These are phyloP conservation scores for Trametes cingulata DNA, from an alignment of 768 basidiomycete species.

Conservation along the genomic window DNA sequence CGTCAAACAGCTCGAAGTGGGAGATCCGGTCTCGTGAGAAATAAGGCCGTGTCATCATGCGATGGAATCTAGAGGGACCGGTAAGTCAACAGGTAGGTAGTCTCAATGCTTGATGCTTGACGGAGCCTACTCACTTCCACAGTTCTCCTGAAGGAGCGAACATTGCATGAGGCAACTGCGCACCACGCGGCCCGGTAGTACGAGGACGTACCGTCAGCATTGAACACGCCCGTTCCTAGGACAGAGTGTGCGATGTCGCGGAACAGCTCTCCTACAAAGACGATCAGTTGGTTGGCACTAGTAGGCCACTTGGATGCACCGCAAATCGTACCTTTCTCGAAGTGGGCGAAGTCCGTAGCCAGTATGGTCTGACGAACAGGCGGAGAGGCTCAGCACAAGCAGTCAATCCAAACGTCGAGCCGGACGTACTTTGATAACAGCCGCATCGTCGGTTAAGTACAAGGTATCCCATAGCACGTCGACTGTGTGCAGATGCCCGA, in stretches of 20 bases:
- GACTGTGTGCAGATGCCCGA: slow-evolving; percentile 26
- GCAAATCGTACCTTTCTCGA: slow-evolving; percentile 40
- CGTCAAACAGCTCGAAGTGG: slow-evolving; percentile 38
- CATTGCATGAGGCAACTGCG: neutral
- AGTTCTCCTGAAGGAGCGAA: slow-evolving; percentile 25
- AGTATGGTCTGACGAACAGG: neutral
- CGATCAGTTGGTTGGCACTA: neutral
- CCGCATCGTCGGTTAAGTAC: slow-evolving; percentile 24
- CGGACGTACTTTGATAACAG: slow-evolving; percentile 35
- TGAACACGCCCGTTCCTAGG: slow-evolving; percentile 57
- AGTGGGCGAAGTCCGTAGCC: slow-evolving; percentile 45
- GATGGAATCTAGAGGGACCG: slow-evolving; percentile 28
- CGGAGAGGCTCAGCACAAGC: neutral
- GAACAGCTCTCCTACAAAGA: slow-evolving; percentile 36
- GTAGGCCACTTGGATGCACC: neutral
- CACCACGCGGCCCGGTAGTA: no score
- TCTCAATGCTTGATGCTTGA: neutral
- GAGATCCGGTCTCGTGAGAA: slow-evolving; percentile 37
- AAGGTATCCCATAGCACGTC: slow-evolving; percentile 24
- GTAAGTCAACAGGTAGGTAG: no score
- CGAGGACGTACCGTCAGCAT: slow-evolving; percentile 46
- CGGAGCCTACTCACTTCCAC: slow-evolving; percentile 29
- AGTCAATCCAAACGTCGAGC: no score
- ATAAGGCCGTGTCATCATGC: slow-evolving; percentile 40
- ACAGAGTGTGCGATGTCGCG: slow-evolving; percentile 33